Evolutionary conservation across 73 alveolate genomes (phyloP), one percentile per base, ranked within the genome.

Genomic region (Paramecium primaurelia): DNA sequence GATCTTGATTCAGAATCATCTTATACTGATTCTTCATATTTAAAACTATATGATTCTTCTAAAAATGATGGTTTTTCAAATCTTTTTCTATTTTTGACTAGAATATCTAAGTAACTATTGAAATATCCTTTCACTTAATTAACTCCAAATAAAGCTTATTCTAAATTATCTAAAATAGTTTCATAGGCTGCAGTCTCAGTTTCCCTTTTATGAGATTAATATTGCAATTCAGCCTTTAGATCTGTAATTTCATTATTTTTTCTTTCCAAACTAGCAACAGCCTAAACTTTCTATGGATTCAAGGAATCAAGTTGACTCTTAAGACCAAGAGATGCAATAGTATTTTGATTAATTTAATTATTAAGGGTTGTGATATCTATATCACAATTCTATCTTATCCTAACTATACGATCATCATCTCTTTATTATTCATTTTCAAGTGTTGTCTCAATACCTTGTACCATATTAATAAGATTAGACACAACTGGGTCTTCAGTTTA

Each of bases 401-500:
- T 80, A 80, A 44, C 91, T 20, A 80, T 45, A 3, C 91, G 22
- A 28, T 40, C 77, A 25, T 80, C 91, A 45, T 80, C 91, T 80
- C 91, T 80, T 42, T 40, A 40, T 14, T 80, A 80, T 47, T 80
- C 91, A 28, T 26, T 42, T 25, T 80, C 91, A 44, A 80, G 47
- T 25, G 71, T 45, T 80, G 45, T 32, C n/a, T 80, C 91, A 20
- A 80, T 25, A 5, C 75, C 58, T 42, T 80, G 10, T 9, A 80
- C 58, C 91, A 80, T 80, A 26, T 80, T 36, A 20, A 80, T 49
- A 40, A 80, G 91, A 49, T 80, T 80, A 11, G 91, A 40, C 30
- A 80, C 91, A 80, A 80, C 91, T 45, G 91, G 91, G 30, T 80
- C 73, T 47, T 80, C 91, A 40, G 91, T 80, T 80, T 80, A 14